Conservation (phyloP, 805 yeast species). For the Debaryomyces castellii region DNA sequence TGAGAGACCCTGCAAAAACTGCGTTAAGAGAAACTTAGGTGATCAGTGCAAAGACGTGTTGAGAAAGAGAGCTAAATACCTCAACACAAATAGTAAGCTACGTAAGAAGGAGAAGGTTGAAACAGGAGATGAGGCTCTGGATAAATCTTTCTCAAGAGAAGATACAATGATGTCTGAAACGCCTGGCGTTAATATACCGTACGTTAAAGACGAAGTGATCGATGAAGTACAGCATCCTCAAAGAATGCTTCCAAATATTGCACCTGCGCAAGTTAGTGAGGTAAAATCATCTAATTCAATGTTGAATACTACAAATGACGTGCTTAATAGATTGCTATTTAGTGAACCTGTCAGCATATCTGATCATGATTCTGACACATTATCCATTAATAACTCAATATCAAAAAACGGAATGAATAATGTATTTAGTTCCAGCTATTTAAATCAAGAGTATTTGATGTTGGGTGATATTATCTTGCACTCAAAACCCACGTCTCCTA, state of each 20-base stretch:
- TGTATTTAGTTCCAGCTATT: slow-evolving; percentile 42
- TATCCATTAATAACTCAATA: slow-evolving; percentile 5
- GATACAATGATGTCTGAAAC: neutral
- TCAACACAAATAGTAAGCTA: slow-evolving; percentile 9
- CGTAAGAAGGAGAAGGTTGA: neutral
- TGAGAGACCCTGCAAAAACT: slow-evolving; percentile 69
- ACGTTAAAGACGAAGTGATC: neutral
- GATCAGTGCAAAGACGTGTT: slow-evolving; percentile 58
- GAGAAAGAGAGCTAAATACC: slow-evolving; percentile 49
- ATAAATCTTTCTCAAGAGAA: neutral
- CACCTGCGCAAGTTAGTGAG: neutral
- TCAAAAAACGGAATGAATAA: slow-evolving; percentile 5
- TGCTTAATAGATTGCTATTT: slow-evolving; percentile 21
- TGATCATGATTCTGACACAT: slow-evolving; percentile 12
- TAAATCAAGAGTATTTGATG: slow-evolving; percentile 51
- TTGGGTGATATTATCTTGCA: slow-evolving; percentile 47
- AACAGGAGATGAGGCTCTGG: neutral
- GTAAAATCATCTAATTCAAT: slow-evolving; percentile 11
- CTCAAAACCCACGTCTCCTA: slow-evolving; percentile 41
- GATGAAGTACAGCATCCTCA: neutral
- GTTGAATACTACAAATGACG: slow-evolving; percentile 29
- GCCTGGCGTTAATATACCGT: neutral
- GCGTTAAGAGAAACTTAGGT: slow-evolving; percentile 59
- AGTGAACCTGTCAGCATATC: slow-evolving; percentile 4
- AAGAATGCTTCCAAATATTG: neutral